Conservation (phyloP, 202 grass and related monocot species). For the Alloteropsis angusta region DNA sequence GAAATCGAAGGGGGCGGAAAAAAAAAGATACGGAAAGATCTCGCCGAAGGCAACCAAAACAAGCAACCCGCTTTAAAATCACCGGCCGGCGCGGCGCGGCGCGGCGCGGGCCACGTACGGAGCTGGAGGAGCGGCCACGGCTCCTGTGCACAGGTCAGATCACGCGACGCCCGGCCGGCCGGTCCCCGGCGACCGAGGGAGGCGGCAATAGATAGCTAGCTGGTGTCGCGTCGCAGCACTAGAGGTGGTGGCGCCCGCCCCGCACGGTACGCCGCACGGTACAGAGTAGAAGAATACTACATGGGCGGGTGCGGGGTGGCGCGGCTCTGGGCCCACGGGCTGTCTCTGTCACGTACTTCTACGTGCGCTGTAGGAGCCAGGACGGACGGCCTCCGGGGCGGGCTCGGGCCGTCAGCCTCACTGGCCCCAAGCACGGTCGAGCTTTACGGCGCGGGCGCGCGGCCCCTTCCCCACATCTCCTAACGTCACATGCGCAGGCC, state of each 20-base stretch:
- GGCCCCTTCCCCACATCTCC: too few relatives aligned
- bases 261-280: background rate
- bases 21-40: background rate
- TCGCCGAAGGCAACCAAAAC: background rate
- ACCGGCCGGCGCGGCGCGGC: constrained; percentile 4
- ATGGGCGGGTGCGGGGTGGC: too few relatives aligned
- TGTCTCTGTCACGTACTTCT: constrained; percentile 17
- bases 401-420: background rate
- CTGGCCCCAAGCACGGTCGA: background rate
- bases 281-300: background rate
- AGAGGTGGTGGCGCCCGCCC: background rate
- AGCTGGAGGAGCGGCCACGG: constrained; percentile 10
- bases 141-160: background rate
- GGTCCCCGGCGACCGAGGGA: background rate
- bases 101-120: background rate
- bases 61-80: background rate
- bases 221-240: constrained; percentile 3
- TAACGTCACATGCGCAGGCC: background rate
- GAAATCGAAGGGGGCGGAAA: background rate
- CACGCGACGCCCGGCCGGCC: background rate
- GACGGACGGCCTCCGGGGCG: background rate
- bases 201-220: background rate
- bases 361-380: constrained; percentile 1
- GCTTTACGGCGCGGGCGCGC: background rate
- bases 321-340: background rate